phyloP scores from a whole-genome alignment of 305 asterid species.

The Plantago coronopus region DNA sequence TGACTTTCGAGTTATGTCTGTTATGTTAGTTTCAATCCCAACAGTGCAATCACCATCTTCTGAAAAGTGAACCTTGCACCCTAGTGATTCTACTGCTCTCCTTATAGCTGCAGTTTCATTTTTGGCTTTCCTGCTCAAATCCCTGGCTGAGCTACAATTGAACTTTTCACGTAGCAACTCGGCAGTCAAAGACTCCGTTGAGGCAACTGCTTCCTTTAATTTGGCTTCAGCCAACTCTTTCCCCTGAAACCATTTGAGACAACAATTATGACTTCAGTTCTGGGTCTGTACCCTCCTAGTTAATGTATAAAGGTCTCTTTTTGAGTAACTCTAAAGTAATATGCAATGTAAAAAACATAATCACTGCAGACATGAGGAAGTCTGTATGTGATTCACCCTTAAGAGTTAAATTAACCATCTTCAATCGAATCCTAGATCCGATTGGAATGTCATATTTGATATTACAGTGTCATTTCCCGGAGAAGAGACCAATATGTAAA shows the following conservation, averaged over 20 bases:
- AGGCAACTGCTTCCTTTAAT: conserved; percentile 40
- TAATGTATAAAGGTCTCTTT: no score
- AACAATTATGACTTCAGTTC: no score
- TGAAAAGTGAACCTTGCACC: conserved; percentile 69
- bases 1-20: conserved; percentile 60
- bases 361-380: no score
- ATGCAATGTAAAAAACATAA: no score
- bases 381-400: no score
- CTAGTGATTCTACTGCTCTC: conserved; percentile 84
- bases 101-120: conserved; percentile 68
- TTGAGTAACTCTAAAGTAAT: no score
- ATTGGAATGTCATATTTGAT: no score
- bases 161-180: conserved; percentile 73
- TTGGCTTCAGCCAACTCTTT: conserved; percentile 75
- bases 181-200: conserved; percentile 51
- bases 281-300: no score
- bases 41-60: conserved; percentile 76
- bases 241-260: conserved; percentile 38
- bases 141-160: conserved; percentile 63
- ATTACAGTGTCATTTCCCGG: no score
- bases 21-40: conserved; percentile 56
- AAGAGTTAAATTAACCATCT: no score
- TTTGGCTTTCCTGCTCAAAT: conserved; percentile 58
- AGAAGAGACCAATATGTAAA: no score
- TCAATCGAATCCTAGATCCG: no score